Percentiles rank a stretch among this genome's conserved stretches.
These are phyloP conservation scores for Goffeauzyma gilvescens DNA, from an alignment of 768 basidiomycete genomes.

Conservation along the genomic window DNA sequence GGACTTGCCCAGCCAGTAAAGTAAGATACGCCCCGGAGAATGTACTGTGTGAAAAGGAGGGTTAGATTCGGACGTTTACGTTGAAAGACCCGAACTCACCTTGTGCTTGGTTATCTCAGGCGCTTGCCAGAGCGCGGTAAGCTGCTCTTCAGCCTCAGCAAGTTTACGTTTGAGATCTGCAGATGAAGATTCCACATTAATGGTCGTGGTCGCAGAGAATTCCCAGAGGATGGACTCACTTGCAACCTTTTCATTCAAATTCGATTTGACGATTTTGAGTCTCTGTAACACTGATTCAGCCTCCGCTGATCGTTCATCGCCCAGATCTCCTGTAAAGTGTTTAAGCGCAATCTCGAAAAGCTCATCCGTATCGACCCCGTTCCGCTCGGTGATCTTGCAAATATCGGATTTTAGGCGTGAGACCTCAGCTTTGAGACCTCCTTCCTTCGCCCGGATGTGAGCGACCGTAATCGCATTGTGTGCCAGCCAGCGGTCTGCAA, in stretches of 20 bases:
- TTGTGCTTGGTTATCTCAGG: background rate
- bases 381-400: background rate
- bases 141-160: background rate
- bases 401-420: background rate
- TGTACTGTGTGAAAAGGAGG: background rate
- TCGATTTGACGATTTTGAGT: no score
- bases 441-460: background rate
- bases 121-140: background rate
- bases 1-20: background rate
- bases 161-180: no score
- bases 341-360: background rate
- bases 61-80: background rate
- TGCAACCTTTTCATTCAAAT: background rate
- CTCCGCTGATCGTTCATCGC: background rate
- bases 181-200: no score
- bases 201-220: background rate
- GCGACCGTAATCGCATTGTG: background rate
- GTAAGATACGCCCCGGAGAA: background rate
- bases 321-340: background rate
- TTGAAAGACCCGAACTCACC: background rate
- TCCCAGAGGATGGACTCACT: background rate
- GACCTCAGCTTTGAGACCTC: background rate
- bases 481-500: background rate
- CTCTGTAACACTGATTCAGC: background rate
- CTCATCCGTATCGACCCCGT: background rate